Evolutionary conservation across 2,329 filamentous ascomycete genomes (phyloP).

Genomic region (Gliomastix tumulicola): DNA sequence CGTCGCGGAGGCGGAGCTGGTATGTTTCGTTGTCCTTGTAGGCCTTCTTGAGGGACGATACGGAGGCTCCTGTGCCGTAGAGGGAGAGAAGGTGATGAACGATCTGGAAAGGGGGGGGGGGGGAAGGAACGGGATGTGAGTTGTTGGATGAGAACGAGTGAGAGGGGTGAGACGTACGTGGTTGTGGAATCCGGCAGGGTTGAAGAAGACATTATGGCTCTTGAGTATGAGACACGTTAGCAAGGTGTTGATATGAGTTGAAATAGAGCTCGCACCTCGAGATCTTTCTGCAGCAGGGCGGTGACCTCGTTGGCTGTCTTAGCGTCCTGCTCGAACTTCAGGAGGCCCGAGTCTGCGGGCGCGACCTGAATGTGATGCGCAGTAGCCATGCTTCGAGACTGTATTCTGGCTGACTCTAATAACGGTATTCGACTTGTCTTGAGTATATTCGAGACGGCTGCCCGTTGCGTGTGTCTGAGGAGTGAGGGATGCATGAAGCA

Average conservation of each 20-base stretch:
- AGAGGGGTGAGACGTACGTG: constrained; percentile 44
- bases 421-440: no score
- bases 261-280: constrained; percentile 41
- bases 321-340: constrained; percentile 37
- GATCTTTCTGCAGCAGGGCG: constrained; percentile 68
- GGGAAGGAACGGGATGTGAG: no score
- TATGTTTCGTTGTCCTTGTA: constrained; percentile 62
- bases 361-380: constrained; percentile 39
- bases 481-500: no score
- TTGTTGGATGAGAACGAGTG: constrained; percentile 4
- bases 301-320: constrained; percentile 57
- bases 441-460: no score
- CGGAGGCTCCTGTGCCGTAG: constrained; percentile 65
- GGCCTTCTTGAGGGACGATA: constrained; percentile 50
- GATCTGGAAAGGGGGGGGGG: no score
- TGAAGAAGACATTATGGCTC: constrained; percentile 74
- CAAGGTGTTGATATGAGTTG: background rate
- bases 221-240: constrained; percentile 6
- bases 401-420: no score
- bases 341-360: constrained; percentile 42
- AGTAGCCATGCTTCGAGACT: no score
- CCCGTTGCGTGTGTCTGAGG: no score
- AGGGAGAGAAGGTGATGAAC: constrained; percentile 70
- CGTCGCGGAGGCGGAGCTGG: constrained; percentile 47
- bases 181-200: constrained; percentile 68